Percentiles rank a stretch among this genome's conserved stretches.
These are phyloP conservation scores for Blastobotrys serpentis DNA, from an alignment of 1,139 yeast species.

Conservation along the genomic window DNA sequence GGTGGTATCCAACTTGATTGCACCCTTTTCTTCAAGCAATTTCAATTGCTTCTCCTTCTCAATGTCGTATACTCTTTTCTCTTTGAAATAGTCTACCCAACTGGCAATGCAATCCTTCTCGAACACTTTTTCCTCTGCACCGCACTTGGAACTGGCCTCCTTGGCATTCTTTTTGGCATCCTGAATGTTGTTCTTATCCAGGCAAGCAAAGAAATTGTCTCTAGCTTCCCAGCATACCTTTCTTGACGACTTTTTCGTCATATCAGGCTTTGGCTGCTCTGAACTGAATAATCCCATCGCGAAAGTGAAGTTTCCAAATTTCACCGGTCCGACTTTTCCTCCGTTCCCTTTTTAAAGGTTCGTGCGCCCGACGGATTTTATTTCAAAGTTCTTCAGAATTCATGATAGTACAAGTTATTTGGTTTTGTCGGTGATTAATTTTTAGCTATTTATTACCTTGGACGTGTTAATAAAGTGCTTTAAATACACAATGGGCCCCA, in stretches of 20 bases:
- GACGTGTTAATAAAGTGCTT: too few relatives aligned
- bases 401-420: too few relatives aligned
- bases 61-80: conserved; percentile 58
- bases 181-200: conserved; percentile 52
- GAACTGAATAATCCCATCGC: conserved; percentile 42
- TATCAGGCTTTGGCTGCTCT: conserved; percentile 38
- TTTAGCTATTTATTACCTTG: too few relatives aligned
- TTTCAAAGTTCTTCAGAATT: too few relatives aligned
- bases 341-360: too few relatives aligned
- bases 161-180: conserved; percentile 41
- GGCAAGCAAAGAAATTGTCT: conserved; percentile 57
- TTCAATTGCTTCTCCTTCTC: conserved; percentile 53
- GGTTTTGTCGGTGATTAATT: too few relatives aligned
- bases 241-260: conserved; percentile 52
- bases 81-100: conserved; percentile 68
- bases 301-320: conserved; percentile 1
- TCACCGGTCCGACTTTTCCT: not conserved
- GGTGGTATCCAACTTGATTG: conserved; percentile 32
- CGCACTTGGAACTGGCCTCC: conserved; percentile 42
- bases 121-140: conserved; percentile 46
- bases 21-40: conserved; percentile 55
- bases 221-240: conserved; percentile 68
- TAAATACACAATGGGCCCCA: too few relatives aligned
- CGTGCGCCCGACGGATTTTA: too few relatives aligned
- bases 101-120: conserved; percentile 58